Evolutionary conservation across 257 asterid genomes (phyloP), one percentile per base, ranked within the genome.

Genomic region (Nicotiana benthamiana): DNA sequence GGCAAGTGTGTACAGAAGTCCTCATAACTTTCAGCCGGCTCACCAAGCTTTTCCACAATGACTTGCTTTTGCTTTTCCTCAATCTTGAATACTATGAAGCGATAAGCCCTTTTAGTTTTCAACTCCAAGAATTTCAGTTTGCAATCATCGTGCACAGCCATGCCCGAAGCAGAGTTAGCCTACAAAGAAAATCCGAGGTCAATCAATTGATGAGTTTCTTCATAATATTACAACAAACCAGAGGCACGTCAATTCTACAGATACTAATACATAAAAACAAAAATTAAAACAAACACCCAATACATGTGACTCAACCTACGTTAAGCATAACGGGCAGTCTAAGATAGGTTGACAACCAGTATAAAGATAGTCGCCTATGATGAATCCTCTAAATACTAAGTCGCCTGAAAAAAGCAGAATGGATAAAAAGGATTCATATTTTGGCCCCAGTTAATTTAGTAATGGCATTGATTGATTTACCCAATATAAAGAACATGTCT

Each of bases 1-100:
- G 78, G 78, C 24, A 72, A 24, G 78, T 72, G 78, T 24, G 78
- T 15, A 72, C 78, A 72, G 78, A 72, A 72, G 78, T 72, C 78
- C 24, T 72, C 78, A 15, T 72, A 72, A 72, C 78, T 72, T 72
- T 72, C 78, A 72, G 78, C 60, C 48, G 78, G 78, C 61, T 72
- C 78, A 24, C 78, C 78, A 46, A 72, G 78, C 40, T 72, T 72
- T 72, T 72, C 78, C 78, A 72, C 78, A 72, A 72, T 48, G 60
- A 72, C 65, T 12, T 59, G 65, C 65, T 59, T 72, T 46, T 72
- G 78, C 78, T 72, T 72, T 72, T 72, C 78, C 40, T 72, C 78
- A n/a, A 72, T 72, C 60, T 72, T 72, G 78, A 72, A 72, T 24
- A 72, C 78, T 0, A 72, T 72, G 60, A 72, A 72, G 78, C 78